Conservation (phyloP, 164 flowering plant species). For the Brasenia schreberi region DNA sequence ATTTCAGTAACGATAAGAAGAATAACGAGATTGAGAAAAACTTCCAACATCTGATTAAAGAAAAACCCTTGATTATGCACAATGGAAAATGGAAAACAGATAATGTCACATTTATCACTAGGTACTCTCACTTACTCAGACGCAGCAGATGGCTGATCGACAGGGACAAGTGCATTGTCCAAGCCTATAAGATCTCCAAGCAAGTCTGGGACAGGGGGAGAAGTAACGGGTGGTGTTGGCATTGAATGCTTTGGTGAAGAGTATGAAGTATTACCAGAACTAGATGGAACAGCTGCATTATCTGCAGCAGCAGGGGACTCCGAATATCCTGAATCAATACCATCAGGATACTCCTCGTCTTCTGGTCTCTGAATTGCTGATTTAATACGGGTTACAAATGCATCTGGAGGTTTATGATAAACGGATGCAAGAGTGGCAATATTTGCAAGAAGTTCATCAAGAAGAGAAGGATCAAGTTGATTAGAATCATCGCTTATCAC, state of each 20-base stretch:
- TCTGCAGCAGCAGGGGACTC: constrained; percentile 53
- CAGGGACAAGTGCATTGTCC: constrained; percentile 78
- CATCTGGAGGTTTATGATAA: constrained; percentile 95
- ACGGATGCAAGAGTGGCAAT: constrained; percentile 96
- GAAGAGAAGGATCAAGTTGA: constrained; percentile 82
- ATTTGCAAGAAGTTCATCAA: constrained; percentile 95
- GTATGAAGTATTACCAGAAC: constrained; percentile 31
- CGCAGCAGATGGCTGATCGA: constrained; percentile 55
- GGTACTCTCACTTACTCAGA: constrained; percentile 41
- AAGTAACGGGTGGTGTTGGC: constrained; percentile 22
- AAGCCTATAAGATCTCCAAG: constrained; percentile 89
- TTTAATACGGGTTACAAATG: constrained; percentile 86
- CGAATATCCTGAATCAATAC: constrained; percentile 60
- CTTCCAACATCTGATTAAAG: too few species aligned
- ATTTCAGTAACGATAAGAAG: too few species aligned
- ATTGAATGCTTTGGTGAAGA: constrained; percentile 35
- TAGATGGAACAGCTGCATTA: constrained; percentile 41
- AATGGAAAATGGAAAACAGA: not conserved
- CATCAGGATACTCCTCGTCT: constrained; percentile 90
- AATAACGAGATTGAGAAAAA: too few species aligned
- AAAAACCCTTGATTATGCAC: too few species aligned
- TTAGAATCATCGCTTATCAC: constrained; percentile 97
- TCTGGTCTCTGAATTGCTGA: constrained; percentile 68
- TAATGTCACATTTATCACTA: not conserved
- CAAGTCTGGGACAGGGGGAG: constrained; percentile 76